Percentiles rank a stretch among this genome's conserved stretches.
phyloP scores from a whole-genome alignment of 208 protist genomes.

The Porcisia hertigi region DNA sequence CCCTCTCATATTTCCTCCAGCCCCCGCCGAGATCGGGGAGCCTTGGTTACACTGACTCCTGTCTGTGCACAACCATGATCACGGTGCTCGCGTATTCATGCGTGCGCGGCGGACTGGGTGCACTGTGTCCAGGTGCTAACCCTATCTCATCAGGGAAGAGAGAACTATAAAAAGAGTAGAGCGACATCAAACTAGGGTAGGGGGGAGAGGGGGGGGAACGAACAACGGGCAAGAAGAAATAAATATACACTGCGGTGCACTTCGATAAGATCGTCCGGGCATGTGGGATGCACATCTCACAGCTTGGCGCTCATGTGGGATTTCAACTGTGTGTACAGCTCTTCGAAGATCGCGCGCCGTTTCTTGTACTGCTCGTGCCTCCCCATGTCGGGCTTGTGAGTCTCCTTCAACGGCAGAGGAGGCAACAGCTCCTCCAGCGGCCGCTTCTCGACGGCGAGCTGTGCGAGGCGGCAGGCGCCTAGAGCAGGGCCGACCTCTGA shows the following conservation, averaged over 20 bases:
- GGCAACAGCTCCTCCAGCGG: constrained; percentile 58
- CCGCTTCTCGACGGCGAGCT: constrained; percentile 61
- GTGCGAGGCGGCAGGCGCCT: constrained; percentile 66
- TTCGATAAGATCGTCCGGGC: not conserved
- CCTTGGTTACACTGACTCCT: not conserved
- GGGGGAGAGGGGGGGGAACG: not conserved
- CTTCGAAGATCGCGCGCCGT: constrained; percentile 49
- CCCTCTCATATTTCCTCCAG: not conserved
- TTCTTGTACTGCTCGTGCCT: constrained; percentile 56
- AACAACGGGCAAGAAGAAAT: not conserved
- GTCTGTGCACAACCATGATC: not conserved
- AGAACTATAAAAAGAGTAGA: too few species aligned
- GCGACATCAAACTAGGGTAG: too few species aligned
- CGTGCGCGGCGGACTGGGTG: not conserved
- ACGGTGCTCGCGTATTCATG: not conserved
- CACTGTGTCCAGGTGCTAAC: not conserved
- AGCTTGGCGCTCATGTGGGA: constrained; percentile 62
- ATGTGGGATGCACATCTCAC: constrained; percentile 13
- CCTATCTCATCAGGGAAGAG: too few species aligned
- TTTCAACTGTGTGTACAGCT: constrained; percentile 67
- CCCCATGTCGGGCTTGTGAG: constrained; percentile 55
- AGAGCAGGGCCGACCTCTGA: constrained; percentile 67
- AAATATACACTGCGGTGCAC: not conserved
- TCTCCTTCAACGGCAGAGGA: constrained; percentile 53
- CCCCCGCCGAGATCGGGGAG: not conserved